A percentile compares a stretch with the other conserved stretches of the same genome.
phyloP scores from a whole-genome alignment of 148 eudicot genomes.

The Rhododendron henanense region DNA sequence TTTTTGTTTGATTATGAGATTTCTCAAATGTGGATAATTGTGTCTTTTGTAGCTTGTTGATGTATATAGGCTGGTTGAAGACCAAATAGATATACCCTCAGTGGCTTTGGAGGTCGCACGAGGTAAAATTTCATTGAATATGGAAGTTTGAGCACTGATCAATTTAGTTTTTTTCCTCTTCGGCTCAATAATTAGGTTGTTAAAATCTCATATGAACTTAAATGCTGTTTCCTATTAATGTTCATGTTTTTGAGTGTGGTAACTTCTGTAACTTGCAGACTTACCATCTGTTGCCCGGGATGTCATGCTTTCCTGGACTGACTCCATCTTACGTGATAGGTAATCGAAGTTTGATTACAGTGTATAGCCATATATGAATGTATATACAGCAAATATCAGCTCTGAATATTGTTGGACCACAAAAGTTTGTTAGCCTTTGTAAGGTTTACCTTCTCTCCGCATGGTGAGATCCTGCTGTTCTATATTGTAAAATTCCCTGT shows the following conservation, averaged over 20 bases:
- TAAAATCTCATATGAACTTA: background rate
- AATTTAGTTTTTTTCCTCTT: background rate
- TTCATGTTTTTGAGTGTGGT: background rate
- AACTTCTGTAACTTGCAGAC: constrained; percentile 41
- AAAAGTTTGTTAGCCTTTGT: background rate
- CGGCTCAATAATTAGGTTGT: background rate
- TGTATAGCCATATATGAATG: background rate
- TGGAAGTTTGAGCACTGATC: background rate
- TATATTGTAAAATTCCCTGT: background rate
- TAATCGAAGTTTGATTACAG: background rate
- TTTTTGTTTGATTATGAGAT: background rate
- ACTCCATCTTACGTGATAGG: constrained; percentile 65
- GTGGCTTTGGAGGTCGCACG: constrained; percentile 71
- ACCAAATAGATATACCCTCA: constrained; percentile 75
- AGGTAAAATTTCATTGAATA: constrained; percentile 35
- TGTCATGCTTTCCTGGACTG: constrained; percentile 82
- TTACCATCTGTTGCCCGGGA: constrained; percentile 81
- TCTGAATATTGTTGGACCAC: background rate
- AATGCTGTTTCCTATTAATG: background rate
- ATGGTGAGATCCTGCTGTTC: background rate
- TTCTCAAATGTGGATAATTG: background rate
- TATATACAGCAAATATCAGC: background rate
- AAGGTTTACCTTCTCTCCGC: background rate
- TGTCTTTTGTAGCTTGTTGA: constrained; percentile 64
- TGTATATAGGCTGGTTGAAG: constrained; percentile 86